A percentile compares a stretch with the other conserved stretches of the same genome.
Conservation (phyloP, 164 flowering plant species). For the Magnolia changhungtana region DNA sequence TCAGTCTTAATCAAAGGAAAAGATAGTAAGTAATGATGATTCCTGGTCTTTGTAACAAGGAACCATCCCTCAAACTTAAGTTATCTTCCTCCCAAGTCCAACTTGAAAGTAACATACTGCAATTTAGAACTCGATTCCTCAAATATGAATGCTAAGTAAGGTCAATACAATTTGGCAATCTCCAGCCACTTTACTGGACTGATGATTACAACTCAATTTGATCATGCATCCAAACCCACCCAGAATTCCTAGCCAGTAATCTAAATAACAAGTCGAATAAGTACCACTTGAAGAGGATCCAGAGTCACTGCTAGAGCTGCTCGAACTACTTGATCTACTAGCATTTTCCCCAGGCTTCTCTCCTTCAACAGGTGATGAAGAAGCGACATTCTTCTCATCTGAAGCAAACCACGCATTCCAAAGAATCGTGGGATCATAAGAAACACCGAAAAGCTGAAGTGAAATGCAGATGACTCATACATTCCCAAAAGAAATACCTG, state of each 20-base stretch:
- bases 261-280: not conserved
- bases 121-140: not conserved
- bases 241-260: not conserved
- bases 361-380: slow-evolving; percentile 43
- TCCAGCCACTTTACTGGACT: not conserved
- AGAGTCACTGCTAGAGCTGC: slow-evolving; percentile 83
- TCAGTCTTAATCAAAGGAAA: not conserved
- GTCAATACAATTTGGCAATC: not conserved
- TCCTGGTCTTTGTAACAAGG: not conserved
- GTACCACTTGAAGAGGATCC: slow-evolving; percentile 91
- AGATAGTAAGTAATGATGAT: not conserved
- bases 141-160: not conserved
- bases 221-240: not conserved
- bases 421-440: not conserved
- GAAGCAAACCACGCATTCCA: slow-evolving; percentile 10
- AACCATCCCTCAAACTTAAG: not conserved
- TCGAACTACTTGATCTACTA: slow-evolving; percentile 68
- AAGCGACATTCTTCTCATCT: slow-evolving; percentile 45
- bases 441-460: not conserved
- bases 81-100: too few relatives aligned
- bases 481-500: slow-evolving; percentile 27
- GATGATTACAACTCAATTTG: not conserved
- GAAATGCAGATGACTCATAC: not conserved
- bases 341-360: slow-evolving; percentile 47
- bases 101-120: not conserved